Percentiles rank a stretch among this genome's conserved stretches.
Evolutionary conservation across 768 basidiomycete genomes (phyloP).

Genomic region (Symmetrospora coprosmae): DNA sequence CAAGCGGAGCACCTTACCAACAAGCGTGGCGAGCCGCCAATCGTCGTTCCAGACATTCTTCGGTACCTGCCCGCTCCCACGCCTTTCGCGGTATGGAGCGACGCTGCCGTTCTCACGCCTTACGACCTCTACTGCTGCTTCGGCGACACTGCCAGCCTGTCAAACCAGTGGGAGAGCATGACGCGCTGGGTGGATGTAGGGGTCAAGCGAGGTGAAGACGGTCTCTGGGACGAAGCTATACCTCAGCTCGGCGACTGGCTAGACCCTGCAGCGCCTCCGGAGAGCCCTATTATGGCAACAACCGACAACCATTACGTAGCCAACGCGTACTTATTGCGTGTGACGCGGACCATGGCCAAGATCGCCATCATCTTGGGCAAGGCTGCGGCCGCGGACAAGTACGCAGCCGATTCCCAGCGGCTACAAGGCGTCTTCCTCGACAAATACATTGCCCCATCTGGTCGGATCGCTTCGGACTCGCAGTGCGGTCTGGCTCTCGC

Average conservation of each 20-base stretch:
- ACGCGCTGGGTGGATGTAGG: conserved; percentile 33
- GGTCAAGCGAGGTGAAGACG: conserved; percentile 25
- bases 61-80: conserved; percentile 7
- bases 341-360: conserved; percentile 24
- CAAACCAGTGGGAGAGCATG: conserved; percentile 32
- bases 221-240: conserved; percentile 23
- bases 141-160: conserved; percentile 29
- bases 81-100: conserved; percentile 33
- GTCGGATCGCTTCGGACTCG: conserved; percentile 32
- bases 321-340: conserved; percentile 34
- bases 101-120: conserved; percentile 32
- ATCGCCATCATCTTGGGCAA: conserved; percentile 30
- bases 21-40: conserved; percentile 27
- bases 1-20: conserved; percentile 29
- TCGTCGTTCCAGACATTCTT: conserved; percentile 30
- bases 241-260: conserved; percentile 35
- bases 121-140: conserved; percentile 29
- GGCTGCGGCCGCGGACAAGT: conserved; percentile 25
- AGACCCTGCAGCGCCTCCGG: conserved; percentile 32
- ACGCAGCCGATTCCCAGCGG: conserved; percentile 15
- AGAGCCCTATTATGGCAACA: conserved; percentile 25
- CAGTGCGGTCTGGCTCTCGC: conserved; percentile 33
- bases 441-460: conserved; percentile 32
- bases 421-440: conserved; percentile 28
- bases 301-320: conserved; percentile 34